Evolutionary conservation across 2,329 filamentous ascomycete genomes (phyloP), one percentile per base, ranked within the genome.

Genomic region (Alternaria arborescens): DNA sequence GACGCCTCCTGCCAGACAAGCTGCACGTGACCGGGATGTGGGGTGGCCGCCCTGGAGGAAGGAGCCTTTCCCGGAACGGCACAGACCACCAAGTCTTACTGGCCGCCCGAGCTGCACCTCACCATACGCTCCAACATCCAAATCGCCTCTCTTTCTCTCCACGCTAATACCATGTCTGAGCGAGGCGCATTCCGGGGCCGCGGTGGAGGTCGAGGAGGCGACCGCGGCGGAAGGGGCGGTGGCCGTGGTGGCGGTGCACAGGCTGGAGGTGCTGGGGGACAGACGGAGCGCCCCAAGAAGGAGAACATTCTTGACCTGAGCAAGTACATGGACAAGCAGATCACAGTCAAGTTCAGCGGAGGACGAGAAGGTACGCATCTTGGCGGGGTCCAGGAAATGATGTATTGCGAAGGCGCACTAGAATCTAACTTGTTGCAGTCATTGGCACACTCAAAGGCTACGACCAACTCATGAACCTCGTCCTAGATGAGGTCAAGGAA

Each of bases 251-350:
- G 82, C 30, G 73, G 77, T 16, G 79, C 79, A 26, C 72, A 75
- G 22, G 69, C 67, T 36, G 71, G 74, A 52, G 72, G 68, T 24
- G 69, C 67, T 18, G 73, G 69, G 55, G 72, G 60, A 16, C 67
- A 66, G 60, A 62, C 67, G 8, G 92, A 96, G 81, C 88, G 90
- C 72, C 92, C 93, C 62, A 97, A 97, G 88, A 98, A 98, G 85
- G 95, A 99, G 82, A 98, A 97, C 79, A 99, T 99, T 73, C 87
- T 99, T 55, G 94, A 99, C 77, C 81, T 99, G 73, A 88, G 86
- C 77, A 97, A 97, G 83, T 99, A 98, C 81, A 93, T 97, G 91
- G 93, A 99, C 80, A 97, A 97, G 87, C 87, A 91, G 76, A 93
- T 99, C 70, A 91, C 87, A 10, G 94, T 99, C 77, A 98, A 98